Conservation (phyloP, 1,139 yeast species). For the Keqinozyma sinolaborantium region DNA sequence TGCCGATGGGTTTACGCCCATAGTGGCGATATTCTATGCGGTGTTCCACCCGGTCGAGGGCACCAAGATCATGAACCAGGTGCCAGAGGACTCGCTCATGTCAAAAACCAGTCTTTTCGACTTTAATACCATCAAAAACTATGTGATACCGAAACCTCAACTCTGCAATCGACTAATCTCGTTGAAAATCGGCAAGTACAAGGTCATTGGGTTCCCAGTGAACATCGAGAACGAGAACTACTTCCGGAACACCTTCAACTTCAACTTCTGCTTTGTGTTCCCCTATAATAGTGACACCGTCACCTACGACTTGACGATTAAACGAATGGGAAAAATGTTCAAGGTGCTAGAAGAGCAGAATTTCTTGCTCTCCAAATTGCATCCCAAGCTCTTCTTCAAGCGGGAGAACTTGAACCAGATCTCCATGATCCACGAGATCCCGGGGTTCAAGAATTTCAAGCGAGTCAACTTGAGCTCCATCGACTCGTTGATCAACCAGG, state of each 20-base stretch:
- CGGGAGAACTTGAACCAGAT: constrained; percentile 10
- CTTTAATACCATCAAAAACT: constrained; percentile 84
- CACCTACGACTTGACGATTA: constrained; percentile 83
- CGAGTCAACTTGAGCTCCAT: constrained; percentile 56
- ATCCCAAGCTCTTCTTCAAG: constrained; percentile 35
- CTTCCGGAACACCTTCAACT: constrained; percentile 86
- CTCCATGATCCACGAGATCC: constrained; percentile 16
- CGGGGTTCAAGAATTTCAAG: constrained; percentile 40
- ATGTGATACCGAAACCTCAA: constrained; percentile 89
- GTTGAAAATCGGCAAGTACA: constrained; percentile 63
- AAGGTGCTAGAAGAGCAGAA: constrained; percentile 88
- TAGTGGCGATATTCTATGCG: constrained; percentile 82
- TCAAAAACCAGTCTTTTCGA: constrained; percentile 47
- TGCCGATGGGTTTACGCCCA: constrained; percentile 72
- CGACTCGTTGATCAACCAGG: constrained; percentile 79
- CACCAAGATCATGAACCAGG: constrained; percentile 89
- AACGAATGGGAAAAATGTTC: constrained; percentile 84
- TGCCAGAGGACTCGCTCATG: constrained; percentile 63
- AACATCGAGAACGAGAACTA: constrained; percentile 71
- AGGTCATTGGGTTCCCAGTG: constrained; percentile 90
- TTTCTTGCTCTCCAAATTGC: constrained; percentile 61
- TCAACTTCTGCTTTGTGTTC: constrained; percentile 90
- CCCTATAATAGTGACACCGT: constrained; percentile 77
- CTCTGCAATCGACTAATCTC: constrained; percentile 80
- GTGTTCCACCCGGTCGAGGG: constrained; percentile 96